Evolutionary conservation across 2,329 filamentous ascomycete species (phyloP).

Genomic region (Nothopassalora personata): DNA sequence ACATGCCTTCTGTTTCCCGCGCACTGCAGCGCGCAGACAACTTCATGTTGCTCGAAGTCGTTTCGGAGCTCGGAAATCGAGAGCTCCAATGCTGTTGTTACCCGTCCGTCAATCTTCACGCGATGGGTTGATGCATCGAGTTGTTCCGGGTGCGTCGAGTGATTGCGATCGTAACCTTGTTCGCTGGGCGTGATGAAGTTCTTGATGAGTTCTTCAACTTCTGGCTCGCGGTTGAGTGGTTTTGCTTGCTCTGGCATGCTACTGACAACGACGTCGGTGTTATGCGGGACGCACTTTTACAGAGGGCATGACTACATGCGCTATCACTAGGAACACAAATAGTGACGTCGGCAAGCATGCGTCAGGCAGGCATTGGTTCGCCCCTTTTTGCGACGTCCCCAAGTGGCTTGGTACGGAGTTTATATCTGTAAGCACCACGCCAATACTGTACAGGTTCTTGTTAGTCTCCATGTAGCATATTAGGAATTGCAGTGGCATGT

Average conservation of each 20-base stretch:
- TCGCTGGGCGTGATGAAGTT: conserved; percentile 46
- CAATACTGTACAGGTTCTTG: background rate
- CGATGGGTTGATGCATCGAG: conserved; percentile 31
- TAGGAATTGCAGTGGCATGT: background rate
- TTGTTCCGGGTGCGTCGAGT: conserved; percentile 22
- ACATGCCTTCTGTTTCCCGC: conserved; percentile 57
- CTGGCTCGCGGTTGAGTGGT: conserved; percentile 47
- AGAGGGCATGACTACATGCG: no score
- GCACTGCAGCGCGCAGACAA: conserved; percentile 55
- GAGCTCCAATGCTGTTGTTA: conserved; percentile 41
- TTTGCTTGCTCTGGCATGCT: conserved; percentile 16
- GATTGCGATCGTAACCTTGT: conserved; percentile 49
- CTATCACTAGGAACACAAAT: background rate
- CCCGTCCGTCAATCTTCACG: conserved; percentile 48
- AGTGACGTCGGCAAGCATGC: background rate
- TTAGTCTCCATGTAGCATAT: background rate
- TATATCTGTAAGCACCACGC: background rate
- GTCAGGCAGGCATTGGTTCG: background rate
- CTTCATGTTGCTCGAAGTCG: conserved; percentile 49
- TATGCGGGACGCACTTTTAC: no score
- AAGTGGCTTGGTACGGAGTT: background rate
- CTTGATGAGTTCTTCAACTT: conserved; percentile 40
- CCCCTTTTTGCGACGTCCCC: background rate
- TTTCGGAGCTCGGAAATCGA: conserved; percentile 42
- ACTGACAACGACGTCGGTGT: no score